Evolutionary conservation across 2,329 filamentous ascomycete genomes (phyloP).

Genomic region (Nakataea oryzae): DNA sequence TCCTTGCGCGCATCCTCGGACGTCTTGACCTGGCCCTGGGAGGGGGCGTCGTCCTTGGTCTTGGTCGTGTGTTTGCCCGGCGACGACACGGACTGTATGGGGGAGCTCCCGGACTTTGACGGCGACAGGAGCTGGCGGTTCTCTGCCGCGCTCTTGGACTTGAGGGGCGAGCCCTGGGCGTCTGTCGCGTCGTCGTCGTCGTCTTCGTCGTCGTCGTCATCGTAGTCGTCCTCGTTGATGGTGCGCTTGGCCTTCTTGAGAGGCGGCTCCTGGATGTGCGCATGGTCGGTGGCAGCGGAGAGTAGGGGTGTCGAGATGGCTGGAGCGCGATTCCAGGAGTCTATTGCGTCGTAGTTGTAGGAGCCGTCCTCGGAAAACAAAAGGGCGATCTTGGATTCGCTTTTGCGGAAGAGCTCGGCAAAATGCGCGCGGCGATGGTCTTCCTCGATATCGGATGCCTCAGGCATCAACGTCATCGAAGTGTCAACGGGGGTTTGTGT

Average conservation of each 20-base stretch:
- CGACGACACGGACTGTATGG: slow-evolving; percentile 50
- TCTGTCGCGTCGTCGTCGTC: slow-evolving; percentile 53
- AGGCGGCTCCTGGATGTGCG: slow-evolving; percentile 47
- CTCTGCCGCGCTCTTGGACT: slow-evolving; percentile 37
- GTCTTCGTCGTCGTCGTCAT: slow-evolving; percentile 72
- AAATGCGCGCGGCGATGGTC: slow-evolving; percentile 66
- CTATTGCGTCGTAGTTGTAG: slow-evolving; percentile 41
- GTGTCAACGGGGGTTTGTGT: slow-evolving; percentile 41
- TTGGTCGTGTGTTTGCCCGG: slow-evolving; percentile 48
- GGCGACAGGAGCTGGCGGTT: slow-evolving; percentile 54
- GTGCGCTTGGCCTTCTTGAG: slow-evolving; percentile 65
- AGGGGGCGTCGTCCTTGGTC: slow-evolving; percentile 35
- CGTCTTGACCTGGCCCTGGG: slow-evolving; percentile 50
- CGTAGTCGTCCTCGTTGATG: slow-evolving; percentile 80
- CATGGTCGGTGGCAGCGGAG: slow-evolving; percentile 48
- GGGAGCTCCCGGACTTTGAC: slow-evolving; percentile 59
- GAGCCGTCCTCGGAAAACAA: slow-evolving; percentile 56
- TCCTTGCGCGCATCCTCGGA: slow-evolving; percentile 87
- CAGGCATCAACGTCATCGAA: slow-evolving; percentile 43
- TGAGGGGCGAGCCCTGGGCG: slow-evolving; percentile 30
- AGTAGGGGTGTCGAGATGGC: slow-evolving; percentile 25
- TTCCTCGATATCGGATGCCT: slow-evolving; percentile 55
- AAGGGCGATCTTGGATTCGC: slow-evolving; percentile 64
- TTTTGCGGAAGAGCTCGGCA: slow-evolving; percentile 64
- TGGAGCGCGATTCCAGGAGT: slow-evolving; percentile 34